A percentile compares a stretch with the other conserved stretches of the same genome.
These are phyloP conservation scores for Lodderomyces parapsilosis DNA, from an alignment of 1,139 yeast genomes.

Conservation along the genomic window DNA sequence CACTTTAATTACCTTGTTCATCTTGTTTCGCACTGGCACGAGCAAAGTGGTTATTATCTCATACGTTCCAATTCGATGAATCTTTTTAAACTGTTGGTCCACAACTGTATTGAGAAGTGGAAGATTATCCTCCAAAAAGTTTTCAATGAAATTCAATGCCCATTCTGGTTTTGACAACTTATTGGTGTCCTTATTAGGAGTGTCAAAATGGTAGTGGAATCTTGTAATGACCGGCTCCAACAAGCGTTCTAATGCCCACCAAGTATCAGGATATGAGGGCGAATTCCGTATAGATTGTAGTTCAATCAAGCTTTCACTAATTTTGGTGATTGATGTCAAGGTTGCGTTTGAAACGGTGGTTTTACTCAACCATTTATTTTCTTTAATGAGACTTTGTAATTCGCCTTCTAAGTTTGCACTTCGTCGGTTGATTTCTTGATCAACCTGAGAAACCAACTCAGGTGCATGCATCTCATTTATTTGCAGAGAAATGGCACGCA, in stretches of 20 bases:
- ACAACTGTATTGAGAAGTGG: conserved; percentile 33
- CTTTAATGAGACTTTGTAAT: conserved; percentile 10
- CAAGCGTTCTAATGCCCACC: conserved; percentile 61
- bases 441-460: conserved; percentile 7
- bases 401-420: conserved; percentile 7
- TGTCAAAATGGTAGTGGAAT: conserved; percentile 74
- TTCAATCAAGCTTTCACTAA: conserved; percentile 25
- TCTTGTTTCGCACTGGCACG: conserved; percentile 50
- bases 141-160: conserved; percentile 59
- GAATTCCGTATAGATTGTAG: conserved; percentile 35
- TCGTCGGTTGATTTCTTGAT: conserved; percentile 2
- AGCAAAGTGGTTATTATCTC: conserved; percentile 60
- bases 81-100: conserved; percentile 30
- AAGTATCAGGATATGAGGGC: conserved; percentile 43
- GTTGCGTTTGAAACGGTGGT: conserved; percentile 8
- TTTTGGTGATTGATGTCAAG: conserved; percentile 13
- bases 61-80: conserved; percentile 30
- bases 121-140: conserved; percentile 47
- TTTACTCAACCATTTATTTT: conserved; percentile 19
- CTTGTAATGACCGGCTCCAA: conserved; percentile 58
- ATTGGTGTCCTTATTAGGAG: conserved; percentile 56
- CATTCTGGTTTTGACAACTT: conserved; percentile 78
- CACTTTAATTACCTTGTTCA: conserved; percentile 28
- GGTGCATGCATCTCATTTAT: background rate
- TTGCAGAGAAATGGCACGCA: conserved; percentile 1